Base-by-base conservation (phyloP, 2,329 filamentous ascomycete genomes). In the Akanthomyces muscarius region DNA sequence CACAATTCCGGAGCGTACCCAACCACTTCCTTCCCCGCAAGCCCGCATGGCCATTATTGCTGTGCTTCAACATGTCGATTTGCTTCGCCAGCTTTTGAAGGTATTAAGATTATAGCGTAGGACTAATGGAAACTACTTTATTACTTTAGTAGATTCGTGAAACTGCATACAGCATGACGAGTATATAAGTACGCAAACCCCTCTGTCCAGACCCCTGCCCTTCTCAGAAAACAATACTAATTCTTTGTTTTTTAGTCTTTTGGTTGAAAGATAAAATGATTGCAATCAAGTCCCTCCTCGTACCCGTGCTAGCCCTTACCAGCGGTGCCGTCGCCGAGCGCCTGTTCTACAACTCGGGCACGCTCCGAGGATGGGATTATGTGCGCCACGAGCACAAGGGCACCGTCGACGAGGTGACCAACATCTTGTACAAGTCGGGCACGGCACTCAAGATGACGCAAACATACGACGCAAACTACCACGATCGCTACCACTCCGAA, bases 401-500 rank as follows among this genome's bases (percentile, higher is more conserved):
- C 50, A 76, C 72, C 6, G 75, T 81, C 38, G 63, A 73, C 4
- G 66, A 79, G 61, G 78, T 79, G 50, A 75, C 71, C 65, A 77
- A 80, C 63, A 70, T 77, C 14, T 66, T 70, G 25, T 78, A 76
- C 70, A 70, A 76, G 59, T 72, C 74, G 38, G 52, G 69, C 10
- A 74, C 76, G 0, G 71, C 78, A 6, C 73, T 82, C 64, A 79
- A 80, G 67, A 78, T 81, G 75, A 77, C 75, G 2, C 78, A 80
- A 67, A 74, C 71, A 42, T 79, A 79, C 70, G 74, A 78, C 64
- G 42, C 74, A 0, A 69, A 64, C 67, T 81, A 78, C 69, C 69
- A 58, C 2, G 79, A 76, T 23, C 78, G 80, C 11, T 83, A 81
- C 70, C 80, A 83, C 71, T 78, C 81, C 44, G 80, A 83, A 69